Conservation (phyloP, 2,329 filamentous ascomycete species). For the Claviceps digitariae region DNA sequence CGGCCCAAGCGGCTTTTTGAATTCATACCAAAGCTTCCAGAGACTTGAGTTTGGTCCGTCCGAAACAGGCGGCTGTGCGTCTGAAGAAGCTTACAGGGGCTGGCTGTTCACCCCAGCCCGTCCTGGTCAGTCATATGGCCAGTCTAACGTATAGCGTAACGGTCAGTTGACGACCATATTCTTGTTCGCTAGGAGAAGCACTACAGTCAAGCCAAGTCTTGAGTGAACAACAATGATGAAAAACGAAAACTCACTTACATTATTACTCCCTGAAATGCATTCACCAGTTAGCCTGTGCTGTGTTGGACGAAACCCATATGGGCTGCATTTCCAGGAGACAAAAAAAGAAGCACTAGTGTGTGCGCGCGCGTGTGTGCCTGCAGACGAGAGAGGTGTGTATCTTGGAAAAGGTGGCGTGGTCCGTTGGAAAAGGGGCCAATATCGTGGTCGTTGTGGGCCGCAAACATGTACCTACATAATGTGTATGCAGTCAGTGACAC, state of each 20-base stretch:
- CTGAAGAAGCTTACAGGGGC: slow-evolving; percentile 3
- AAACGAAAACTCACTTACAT: background rate
- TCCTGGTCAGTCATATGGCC: background rate
- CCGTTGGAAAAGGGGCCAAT: background rate
- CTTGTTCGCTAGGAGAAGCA: background rate
- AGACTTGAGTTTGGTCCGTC: slow-evolving; percentile 4
- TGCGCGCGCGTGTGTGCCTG: background rate
- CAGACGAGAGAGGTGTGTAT: background rate
- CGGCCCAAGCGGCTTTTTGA: slow-evolving; percentile 9
- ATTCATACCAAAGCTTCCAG: slow-evolving; percentile 4
- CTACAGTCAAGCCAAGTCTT: background rate
- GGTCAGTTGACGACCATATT: slow-evolving; percentile 2
- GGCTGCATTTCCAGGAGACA: background rate
- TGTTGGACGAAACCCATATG: background rate
- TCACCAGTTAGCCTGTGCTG: background rate
- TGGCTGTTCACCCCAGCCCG: background rate
- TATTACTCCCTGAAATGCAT: background rate
- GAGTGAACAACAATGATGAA: background rate
- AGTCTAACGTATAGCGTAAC: no score
- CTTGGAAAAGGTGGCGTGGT: background rate
- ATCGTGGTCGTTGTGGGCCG: slow-evolving; percentile 1
- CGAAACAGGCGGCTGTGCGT: background rate
- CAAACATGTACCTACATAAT: background rate
- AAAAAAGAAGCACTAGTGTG: background rate
- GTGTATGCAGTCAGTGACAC: slow-evolving; percentile 1